These are phyloP conservation scores for Amylocystis lapponica DNA, from an alignment of 768 basidiomycete genomes.

Conservation along the genomic window DNA sequence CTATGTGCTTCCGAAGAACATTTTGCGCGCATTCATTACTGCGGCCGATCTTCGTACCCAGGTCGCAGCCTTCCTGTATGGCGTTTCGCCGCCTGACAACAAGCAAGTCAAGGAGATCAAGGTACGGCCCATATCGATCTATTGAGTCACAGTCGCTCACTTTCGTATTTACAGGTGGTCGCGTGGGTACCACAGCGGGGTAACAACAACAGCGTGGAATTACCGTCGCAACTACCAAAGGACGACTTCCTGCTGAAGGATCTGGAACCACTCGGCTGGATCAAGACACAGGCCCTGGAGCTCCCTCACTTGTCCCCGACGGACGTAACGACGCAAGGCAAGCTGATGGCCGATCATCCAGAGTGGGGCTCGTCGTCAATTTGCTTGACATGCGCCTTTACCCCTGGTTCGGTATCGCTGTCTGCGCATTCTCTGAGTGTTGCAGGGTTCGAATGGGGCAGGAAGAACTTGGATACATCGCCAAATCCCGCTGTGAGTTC, in stretches of 20 bases:
- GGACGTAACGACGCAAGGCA: conserved; percentile 92
- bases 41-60: conserved; percentile 94
- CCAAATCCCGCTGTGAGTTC: conserved; percentile 62
- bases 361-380: conserved; percentile 94
- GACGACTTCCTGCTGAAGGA: conserved; percentile 95
- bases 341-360: conserved; percentile 93
- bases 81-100: conserved; percentile 90
- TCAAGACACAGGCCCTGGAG: conserved; percentile 95
- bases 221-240: conserved; percentile 84
- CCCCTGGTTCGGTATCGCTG: conserved; percentile 94
- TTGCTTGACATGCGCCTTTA: conserved; percentile 92
- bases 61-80: conserved; percentile 91
- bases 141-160: conserved; percentile 2
- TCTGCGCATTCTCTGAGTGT: conserved; percentile 89
- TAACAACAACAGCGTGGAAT: conserved; percentile 89
- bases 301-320: conserved; percentile 87
- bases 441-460: conserved; percentile 95
- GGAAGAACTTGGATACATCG: conserved; percentile 86
- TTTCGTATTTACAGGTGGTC: conserved; percentile 47
- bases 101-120: conserved; percentile 99
- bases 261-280: conserved; percentile 91
- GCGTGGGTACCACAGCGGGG: conserved; percentile 98
- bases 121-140: too few relatives aligned
- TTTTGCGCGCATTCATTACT: conserved; percentile 88
- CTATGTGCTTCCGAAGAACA: conserved; percentile 95